These are phyloP conservation scores for Entrophospora sp. DNA, from an alignment of 192 early-diverging fungal genomes.

Conservation along the genomic window DNA sequence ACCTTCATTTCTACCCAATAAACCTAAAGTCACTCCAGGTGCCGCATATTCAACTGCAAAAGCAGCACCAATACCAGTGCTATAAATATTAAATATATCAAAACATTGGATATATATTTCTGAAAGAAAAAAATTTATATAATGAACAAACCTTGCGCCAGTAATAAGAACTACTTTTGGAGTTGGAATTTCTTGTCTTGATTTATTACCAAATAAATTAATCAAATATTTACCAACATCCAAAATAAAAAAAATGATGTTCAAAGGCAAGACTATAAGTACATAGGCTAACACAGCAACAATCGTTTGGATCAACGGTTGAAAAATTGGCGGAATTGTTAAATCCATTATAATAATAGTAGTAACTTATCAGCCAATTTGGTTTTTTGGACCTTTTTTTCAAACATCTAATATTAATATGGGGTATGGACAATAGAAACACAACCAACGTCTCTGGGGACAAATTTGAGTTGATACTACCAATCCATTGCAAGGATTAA, in stretches of 20 bases:
- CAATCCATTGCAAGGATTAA: too few species aligned
- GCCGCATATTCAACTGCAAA: slow-evolving; percentile 16
- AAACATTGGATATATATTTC: not conserved
- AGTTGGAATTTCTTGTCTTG: not conserved
- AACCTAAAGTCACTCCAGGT: slow-evolving; percentile 11
- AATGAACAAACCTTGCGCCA: not conserved
- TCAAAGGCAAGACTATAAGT: not conserved
- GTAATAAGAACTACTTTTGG: slow-evolving; percentile 8
- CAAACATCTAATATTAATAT: too few species aligned
- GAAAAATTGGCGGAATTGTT: slow-evolving; percentile 10
- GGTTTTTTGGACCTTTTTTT: too few species aligned
- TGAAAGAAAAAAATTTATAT: not conserved
- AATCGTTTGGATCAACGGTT: not conserved
- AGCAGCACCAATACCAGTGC: slow-evolving; percentile 15
- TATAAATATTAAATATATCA: not conserved
- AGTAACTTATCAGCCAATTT: too few species aligned
- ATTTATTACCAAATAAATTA: not conserved
- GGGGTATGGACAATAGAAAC: too few species aligned
- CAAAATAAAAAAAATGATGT: not conserved
- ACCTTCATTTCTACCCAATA: slow-evolving; percentile 15
- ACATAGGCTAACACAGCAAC: not conserved
- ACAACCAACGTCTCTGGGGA: too few species aligned
- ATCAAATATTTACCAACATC: too few species aligned
- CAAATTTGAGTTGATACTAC: too few species aligned
- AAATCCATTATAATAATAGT: not conserved